Conservation (phyloP, 139 green algal species). For the Coccomyxa sp. region DNA sequence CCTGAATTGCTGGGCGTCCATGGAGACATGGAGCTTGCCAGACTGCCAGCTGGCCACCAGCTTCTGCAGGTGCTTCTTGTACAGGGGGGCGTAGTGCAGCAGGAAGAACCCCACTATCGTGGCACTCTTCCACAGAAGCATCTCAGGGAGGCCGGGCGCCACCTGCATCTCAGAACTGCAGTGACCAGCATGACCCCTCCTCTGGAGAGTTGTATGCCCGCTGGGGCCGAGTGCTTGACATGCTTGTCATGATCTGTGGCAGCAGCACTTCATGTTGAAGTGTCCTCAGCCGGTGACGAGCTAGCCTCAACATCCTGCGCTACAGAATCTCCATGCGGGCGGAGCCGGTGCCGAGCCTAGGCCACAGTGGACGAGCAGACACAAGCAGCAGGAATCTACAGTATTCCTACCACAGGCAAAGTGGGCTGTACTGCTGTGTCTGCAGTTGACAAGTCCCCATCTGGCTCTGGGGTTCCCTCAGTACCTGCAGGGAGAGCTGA, state of each 20-base stretch:
- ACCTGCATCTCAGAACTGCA: conserved; percentile 11
- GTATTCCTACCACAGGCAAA: background rate
- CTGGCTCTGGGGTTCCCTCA: background rate
- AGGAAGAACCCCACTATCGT: conserved; percentile 78
- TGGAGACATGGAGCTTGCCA: conserved; percentile 41
- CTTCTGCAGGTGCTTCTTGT: conserved; percentile 34
- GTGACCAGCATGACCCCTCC: background rate
- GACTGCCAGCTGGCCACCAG: conserved; percentile 26
- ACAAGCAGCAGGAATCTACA: background rate
- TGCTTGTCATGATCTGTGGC: background rate
- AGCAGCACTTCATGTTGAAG: background rate
- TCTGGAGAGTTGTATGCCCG: background rate
- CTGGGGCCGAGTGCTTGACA: no score
- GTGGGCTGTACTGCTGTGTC: background rate
- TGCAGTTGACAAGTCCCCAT: background rate
- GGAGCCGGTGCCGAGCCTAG: background rate
- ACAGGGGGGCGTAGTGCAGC: conserved; percentile 42
- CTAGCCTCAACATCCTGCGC: background rate
- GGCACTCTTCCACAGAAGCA: conserved; percentile 74
- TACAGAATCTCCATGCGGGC: background rate
- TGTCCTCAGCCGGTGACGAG: background rate
- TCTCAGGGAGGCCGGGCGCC: conserved; percentile 59
- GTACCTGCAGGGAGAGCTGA: background rate
- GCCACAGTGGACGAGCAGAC: background rate
- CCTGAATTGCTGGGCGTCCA: conserved; percentile 40